Evolutionary conservation across 257 asterid genomes (phyloP), one percentile per base, ranked within the genome.

Genomic region (Eucommia ulmoides): DNA sequence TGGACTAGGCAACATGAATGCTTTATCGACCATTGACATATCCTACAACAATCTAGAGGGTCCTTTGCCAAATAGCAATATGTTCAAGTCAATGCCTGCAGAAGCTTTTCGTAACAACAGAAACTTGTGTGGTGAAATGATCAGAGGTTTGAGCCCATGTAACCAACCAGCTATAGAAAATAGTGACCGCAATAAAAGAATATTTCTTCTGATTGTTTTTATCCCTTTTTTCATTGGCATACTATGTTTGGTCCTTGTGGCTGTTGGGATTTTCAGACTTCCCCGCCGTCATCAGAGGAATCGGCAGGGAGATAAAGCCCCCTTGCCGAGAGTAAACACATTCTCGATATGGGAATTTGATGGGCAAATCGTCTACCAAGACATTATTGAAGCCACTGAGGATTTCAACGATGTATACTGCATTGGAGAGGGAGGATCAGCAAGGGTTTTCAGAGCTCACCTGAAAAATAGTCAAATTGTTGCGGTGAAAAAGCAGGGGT

Each of bases 31-130:
- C 7, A 46, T 74, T 5, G 56, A 74, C 51, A 44, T 74, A 42
- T 74, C 75, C 2, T 48, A 54, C 60, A 74, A 74, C 64, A 53
- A 66, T 48, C 56, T 76, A 20, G 72, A 58, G 11, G 77, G 81
- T 22, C 61, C 74, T 33, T 41, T 72, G 25, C 83, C 77, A 0
- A 12, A 53, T 23, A 66, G 23, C 20, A 38, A 2, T 24, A 70
- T 78, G 7, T 76, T 73, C 55, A 44, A 3, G 3, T 55, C 61
- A 22, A 63, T 65, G 18, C 26, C 65, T 0, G 19, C n/a, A 17
- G 65, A 64, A 20, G 50, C 59, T 14, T 38, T 75, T 20, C 55
- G 56, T 19, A 56, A 61, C 38, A 29, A 42, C 9, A 16, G 15
- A 42, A 21, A 42, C 15, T 42, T 42, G 15, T 42, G 48, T 17